Evolutionary conservation across 768 basidiomycete species (phyloP).

Genomic region (Pholiota microspora): DNA sequence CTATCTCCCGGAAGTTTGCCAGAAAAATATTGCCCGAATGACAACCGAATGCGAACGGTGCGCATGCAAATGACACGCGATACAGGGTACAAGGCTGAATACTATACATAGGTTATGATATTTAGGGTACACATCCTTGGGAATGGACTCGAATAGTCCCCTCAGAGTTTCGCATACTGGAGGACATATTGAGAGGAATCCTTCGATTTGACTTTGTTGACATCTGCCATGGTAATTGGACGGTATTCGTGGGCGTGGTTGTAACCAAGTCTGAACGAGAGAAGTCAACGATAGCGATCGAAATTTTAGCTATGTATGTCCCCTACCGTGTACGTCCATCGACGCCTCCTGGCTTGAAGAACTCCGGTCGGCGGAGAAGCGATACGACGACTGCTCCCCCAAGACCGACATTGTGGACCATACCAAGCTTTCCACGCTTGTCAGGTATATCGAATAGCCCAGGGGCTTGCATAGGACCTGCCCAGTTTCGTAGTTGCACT

Average conservation of each 20-base stretch:
- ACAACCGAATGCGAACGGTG: neutral
- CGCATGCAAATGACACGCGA: neutral
- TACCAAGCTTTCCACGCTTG: slow-evolving; percentile 71
- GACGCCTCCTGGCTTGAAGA: slow-evolving; percentile 60
- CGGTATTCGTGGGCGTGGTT: slow-evolving; percentile 74
- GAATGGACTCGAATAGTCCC: neutral
- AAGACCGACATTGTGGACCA: slow-evolving; percentile 83
- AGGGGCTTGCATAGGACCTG: slow-evolving; percentile 81
- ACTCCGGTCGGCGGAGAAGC: slow-evolving; percentile 73
- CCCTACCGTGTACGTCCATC: slow-evolving; percentile 67
- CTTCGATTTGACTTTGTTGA: slow-evolving; percentile 76
- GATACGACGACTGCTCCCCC: slow-evolving; percentile 81
- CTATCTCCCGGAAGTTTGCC: neutral
- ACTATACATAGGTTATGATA: no score
- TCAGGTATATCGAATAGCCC: slow-evolving; percentile 63
- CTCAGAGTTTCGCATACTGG: slow-evolving; percentile 43
- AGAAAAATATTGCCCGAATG: neutral
- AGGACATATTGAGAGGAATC: slow-evolving; percentile 51
- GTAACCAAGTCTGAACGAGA: slow-evolving; percentile 63
- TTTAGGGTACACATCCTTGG: no score
- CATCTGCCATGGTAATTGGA: slow-evolving; percentile 57
- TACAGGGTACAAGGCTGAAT: neutral
- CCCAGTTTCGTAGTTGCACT: slow-evolving; percentile 83
- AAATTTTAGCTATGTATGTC: neutral
- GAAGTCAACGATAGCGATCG: neutral